phyloP scores from a whole-genome alignment of 1,139 yeast genomes.

The Meyerozyma guilliermondii region DNA sequence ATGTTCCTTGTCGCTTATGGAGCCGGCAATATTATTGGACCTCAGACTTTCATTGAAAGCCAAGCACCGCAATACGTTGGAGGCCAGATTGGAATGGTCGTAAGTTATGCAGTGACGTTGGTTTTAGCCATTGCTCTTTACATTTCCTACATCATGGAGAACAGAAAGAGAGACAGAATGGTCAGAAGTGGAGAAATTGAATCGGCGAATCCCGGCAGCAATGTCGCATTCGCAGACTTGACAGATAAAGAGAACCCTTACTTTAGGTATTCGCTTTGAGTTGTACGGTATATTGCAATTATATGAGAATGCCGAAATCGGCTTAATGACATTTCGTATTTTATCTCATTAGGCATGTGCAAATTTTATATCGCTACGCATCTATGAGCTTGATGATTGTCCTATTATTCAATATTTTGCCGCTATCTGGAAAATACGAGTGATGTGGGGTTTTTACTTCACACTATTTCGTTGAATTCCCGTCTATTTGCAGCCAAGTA shows the following conservation, averaged over 20 bases:
- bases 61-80: slow-evolving; percentile 51
- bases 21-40: slow-evolving; percentile 67
- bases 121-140: slow-evolving; percentile 5
- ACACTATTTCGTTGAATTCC: too few species aligned
- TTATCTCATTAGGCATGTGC: too few species aligned
- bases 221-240: background rate
- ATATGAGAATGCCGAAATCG: too few species aligned
- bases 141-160: background rate
- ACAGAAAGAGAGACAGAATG: background rate
- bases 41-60: slow-evolving; percentile 53
- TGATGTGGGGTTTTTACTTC: too few species aligned
- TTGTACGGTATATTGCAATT: too few species aligned
- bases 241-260: background rate
- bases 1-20: slow-evolving; percentile 58
- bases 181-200: background rate
- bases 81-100: slow-evolving; percentile 44
- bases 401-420: too few species aligned
- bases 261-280: background rate
- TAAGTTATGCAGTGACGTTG: slow-evolving; percentile 30
- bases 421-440: too few species aligned
- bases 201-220: background rate
- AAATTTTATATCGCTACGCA: too few species aligned
- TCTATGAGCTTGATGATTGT: too few species aligned
- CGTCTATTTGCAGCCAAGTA: too few species aligned
- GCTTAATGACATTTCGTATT: too few species aligned